phyloP scores from a whole-genome alignment of 140 eudicot species.

The Erigeron philadelphicus region DNA sequence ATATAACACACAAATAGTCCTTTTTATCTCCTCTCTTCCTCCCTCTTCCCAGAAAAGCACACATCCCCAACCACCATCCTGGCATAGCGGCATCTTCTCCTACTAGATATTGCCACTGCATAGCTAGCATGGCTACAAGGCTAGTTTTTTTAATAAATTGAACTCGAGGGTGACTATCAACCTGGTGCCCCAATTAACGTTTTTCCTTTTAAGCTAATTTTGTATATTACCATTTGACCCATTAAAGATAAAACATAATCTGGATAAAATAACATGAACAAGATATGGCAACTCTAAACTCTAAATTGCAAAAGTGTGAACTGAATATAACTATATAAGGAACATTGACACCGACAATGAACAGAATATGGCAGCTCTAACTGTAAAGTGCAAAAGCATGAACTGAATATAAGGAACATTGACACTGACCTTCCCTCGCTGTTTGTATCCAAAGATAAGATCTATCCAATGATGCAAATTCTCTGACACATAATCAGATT shows the following conservation, averaged over 20 bases:
- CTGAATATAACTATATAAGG: no score
- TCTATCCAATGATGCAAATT: slow-evolving; percentile 98
- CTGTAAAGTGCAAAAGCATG: neutral
- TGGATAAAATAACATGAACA: neutral
- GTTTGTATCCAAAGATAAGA: slow-evolving; percentile 90
- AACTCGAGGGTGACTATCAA: neutral
- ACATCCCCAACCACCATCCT: no score
- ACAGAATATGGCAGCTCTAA: neutral
- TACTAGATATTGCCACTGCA: no score
- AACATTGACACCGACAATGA: slow-evolving; percentile 32
- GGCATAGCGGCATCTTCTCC: no score
- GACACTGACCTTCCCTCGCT: slow-evolving; percentile 83
- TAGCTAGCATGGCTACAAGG: no score
- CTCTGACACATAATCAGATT: slow-evolving; percentile 88
- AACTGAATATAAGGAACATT: neutral
- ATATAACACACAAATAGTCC: no score
- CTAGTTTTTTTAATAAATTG: no score
- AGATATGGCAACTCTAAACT: neutral
- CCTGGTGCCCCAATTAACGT: neutral
- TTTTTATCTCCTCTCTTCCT: no score
- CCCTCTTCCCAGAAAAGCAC: no score
- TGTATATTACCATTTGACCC: neutral
- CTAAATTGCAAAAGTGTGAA: neutral
- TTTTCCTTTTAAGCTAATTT: neutral
- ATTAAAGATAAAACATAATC: neutral